phyloP scores from a whole-genome alignment of 163 green algal species.

The Chlamydomonas reinhardtii region DNA sequence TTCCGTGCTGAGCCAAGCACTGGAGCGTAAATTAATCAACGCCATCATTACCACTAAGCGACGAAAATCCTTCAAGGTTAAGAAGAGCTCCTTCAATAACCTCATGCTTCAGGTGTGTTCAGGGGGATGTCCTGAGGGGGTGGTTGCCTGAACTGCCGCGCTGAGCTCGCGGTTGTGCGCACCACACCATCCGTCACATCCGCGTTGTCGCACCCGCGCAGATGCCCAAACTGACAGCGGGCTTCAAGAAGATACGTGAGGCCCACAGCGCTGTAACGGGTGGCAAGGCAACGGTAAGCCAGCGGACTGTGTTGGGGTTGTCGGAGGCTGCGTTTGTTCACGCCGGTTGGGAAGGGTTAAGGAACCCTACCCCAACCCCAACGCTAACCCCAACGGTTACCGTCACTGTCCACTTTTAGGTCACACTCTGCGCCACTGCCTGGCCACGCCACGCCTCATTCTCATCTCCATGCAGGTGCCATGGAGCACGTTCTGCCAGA shows the following conservation, averaged over 20 bases:
- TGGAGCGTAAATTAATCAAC: slow-evolving; percentile 9
- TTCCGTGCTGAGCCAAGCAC: neutral
- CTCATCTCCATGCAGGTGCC: too few relatives aligned
- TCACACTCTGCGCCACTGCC: too few relatives aligned
- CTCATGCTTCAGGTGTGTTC: slow-evolving; percentile 15
- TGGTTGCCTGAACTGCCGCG: too few relatives aligned
- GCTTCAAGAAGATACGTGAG: slow-evolving; percentile 31
- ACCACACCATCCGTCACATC: too few relatives aligned
- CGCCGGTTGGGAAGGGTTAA: neutral
- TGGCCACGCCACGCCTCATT: neutral
- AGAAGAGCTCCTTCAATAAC: slow-evolving; percentile 37
- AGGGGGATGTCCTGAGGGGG: too few relatives aligned
- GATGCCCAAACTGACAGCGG: slow-evolving; percentile 3
- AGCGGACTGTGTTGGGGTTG: too few relatives aligned
- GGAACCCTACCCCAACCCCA: neutral
- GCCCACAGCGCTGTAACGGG: neutral
- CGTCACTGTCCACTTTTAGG: too few relatives aligned
- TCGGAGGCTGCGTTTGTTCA: too few relatives aligned
- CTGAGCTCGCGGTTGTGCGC: too few relatives aligned
- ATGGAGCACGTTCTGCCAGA: neutral
- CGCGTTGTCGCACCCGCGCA: too few relatives aligned
- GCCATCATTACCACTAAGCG: slow-evolving; percentile 11
- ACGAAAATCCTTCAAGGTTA: slow-evolving; percentile 16
- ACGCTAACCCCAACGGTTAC: too few relatives aligned
- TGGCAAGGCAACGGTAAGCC: slow-evolving; percentile 10